Evolutionary conservation across 176 grass and related monocot genomes (phyloP).

Genomic region (Oropetium thomaeum): DNA sequence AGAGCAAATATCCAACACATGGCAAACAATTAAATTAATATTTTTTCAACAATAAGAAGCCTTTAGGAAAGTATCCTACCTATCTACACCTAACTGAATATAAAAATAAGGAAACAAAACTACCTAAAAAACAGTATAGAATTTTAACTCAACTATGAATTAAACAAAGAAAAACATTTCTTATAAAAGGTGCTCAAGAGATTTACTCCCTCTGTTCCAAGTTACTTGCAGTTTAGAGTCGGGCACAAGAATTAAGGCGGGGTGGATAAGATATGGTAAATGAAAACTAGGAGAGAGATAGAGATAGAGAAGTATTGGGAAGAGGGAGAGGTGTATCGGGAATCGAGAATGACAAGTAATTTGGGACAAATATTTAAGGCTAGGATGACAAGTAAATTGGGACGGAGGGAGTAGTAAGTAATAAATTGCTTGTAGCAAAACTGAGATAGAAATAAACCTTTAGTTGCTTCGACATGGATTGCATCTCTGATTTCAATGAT

Average conservation of each 20-base stretch:
- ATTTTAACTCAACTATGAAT: constrained; percentile 5
- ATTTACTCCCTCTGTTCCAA: no score
- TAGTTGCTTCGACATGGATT: constrained; percentile 74
- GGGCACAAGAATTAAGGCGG: no score
- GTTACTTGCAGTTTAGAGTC: no score
- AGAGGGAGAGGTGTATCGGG: no score
- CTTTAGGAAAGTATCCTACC: background rate
- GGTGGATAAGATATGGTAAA: no score
- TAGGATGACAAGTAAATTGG: no score
- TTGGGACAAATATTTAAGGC: no score
- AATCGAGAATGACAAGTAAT: no score
- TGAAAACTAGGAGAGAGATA: no score
- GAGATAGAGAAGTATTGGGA: no score
- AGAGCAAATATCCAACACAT: background rate
- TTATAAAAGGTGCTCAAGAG: background rate
- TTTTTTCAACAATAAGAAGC: background rate
- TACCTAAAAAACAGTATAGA: background rate
- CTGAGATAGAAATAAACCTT: constrained; percentile 63
- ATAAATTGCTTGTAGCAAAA: constrained; percentile 1
- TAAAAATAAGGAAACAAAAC: background rate
- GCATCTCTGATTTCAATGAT: constrained; percentile 82
- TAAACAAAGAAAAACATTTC: constrained; percentile 5
- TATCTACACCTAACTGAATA: constrained; percentile 14
- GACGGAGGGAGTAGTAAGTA: no score
- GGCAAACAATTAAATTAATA: background rate